These are phyloP conservation scores for Heliamphora pulchella DNA, from an alignment of 179 eudicot species.

Conservation along the genomic window DNA sequence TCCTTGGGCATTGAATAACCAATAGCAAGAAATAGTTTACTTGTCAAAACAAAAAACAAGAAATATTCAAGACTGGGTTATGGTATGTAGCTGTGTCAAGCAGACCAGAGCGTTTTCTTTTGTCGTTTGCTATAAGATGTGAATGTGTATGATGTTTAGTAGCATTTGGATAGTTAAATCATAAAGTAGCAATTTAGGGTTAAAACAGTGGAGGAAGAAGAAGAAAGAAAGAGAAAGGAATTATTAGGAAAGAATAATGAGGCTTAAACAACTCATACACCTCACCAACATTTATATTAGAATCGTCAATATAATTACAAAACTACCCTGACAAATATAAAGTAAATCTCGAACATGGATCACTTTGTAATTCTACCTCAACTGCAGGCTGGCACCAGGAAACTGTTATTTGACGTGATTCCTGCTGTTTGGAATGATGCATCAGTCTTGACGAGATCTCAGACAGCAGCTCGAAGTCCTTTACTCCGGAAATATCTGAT, in stretches of 20 bases:
- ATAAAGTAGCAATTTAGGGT: no score
- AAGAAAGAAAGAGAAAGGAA: no score
- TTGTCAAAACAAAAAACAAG: not conserved
- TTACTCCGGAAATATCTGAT: slow-evolving; percentile 85
- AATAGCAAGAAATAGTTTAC: not conserved
- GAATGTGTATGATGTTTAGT: not conserved
- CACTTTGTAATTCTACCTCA: not conserved
- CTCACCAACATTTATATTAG: no score
- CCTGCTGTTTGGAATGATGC: slow-evolving; percentile 71
- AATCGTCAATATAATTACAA: no score
- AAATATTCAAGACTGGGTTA: not conserved
- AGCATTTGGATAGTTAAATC: not conserved
- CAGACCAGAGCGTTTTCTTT: not conserved
- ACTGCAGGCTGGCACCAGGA: slow-evolving; percentile 71
- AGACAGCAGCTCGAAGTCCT: slow-evolving; percentile 67
- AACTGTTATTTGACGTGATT: slow-evolving; percentile 50
- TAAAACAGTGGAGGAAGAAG: no score
- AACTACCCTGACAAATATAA: no score
- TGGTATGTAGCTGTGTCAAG: not conserved
- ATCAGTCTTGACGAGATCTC: slow-evolving; percentile 63
- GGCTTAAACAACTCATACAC: no score
- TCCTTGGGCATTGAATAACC: not conserved
- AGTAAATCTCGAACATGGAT: no score
- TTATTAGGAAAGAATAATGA: no score
- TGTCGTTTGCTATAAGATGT: not conserved